These are phyloP conservation scores for Pythium aquatile DNA, from an alignment of 352 stramenopile genomes.

Conservation along the genomic window DNA sequence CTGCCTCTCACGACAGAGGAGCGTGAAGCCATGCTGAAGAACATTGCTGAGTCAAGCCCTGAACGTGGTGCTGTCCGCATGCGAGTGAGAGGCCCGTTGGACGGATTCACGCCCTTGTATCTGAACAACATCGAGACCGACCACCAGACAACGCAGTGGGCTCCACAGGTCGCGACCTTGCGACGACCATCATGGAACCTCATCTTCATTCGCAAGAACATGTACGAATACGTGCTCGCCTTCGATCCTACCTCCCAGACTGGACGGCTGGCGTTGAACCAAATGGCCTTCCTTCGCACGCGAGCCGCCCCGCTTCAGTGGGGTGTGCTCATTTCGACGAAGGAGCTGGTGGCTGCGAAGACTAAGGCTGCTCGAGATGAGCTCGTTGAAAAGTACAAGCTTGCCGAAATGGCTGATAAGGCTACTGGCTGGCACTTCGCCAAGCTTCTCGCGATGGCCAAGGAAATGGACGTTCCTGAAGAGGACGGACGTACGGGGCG, in stretches of 20 bases:
- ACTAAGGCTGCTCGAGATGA: slow-evolving; percentile 35
- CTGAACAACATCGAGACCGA: slow-evolving; percentile 84
- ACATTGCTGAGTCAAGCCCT: slow-evolving; percentile 52
- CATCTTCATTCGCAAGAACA: slow-evolving; percentile 85
- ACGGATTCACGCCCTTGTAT: slow-evolving; percentile 66
- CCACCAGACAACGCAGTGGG: slow-evolving; percentile 47
- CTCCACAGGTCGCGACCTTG: slow-evolving; percentile 42
- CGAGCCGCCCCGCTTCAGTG: slow-evolving; percentile 75
- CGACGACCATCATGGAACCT: slow-evolving; percentile 69
- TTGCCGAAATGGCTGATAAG: slow-evolving; percentile 25
- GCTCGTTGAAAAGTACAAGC: slow-evolving; percentile 39
- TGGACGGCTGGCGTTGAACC: slow-evolving; percentile 46
- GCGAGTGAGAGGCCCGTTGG: slow-evolving; percentile 54
- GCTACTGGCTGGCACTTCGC: slow-evolving; percentile 76
- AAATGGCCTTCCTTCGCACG: slow-evolving; percentile 72
- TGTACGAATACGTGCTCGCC: slow-evolving; percentile 83
- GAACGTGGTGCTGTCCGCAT: slow-evolving; percentile 56
- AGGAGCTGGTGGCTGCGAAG: slow-evolving; percentile 59
- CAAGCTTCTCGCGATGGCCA: slow-evolving; percentile 70
- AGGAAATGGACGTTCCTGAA: slow-evolving; percentile 47
- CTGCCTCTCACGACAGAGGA: slow-evolving; percentile 49
- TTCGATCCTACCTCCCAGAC: slow-evolving; percentile 58
- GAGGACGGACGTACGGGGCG: slow-evolving; percentile 19
- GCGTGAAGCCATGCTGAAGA: slow-evolving; percentile 53
- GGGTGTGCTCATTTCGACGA: slow-evolving; percentile 67